These are phyloP conservation scores for Wolfiporia cocos DNA, from an alignment of 1,284 basidiomycete genomes.

Conservation along the genomic window DNA sequence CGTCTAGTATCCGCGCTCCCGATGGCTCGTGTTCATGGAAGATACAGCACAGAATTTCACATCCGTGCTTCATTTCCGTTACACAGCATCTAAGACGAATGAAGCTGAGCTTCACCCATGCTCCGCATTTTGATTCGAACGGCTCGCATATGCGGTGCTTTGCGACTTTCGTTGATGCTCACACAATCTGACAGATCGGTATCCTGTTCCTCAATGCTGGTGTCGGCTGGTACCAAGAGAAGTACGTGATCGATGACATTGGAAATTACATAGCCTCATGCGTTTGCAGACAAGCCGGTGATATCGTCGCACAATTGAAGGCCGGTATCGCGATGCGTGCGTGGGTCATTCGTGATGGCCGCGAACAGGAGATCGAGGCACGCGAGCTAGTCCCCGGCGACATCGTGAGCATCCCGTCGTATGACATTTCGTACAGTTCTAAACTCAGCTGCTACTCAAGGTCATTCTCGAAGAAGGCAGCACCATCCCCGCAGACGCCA, in stretches of 20 bases:
- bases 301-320: slow-evolving; percentile 8
- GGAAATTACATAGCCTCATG: neutral
- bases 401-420: neutral
- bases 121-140: too few species aligned
- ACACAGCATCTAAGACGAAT: too few species aligned
- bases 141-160: too few species aligned
- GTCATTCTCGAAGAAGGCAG: slow-evolving; percentile 7
- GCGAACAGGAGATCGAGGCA: slow-evolving; percentile 8
- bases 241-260: neutral
- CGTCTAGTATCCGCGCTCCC: too few species aligned
- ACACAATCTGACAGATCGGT: too few species aligned
- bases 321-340: slow-evolving; percentile 8
- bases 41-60: too few species aligned
- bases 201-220: slow-evolving; percentile 9
- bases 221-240: slow-evolving; percentile 10
- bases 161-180: too few species aligned
- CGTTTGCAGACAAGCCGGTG: slow-evolving; percentile 7
- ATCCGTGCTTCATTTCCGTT: too few species aligned
- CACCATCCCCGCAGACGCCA: slow-evolving; percentile 9
- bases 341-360: slow-evolving; percentile 6
- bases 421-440: too few species aligned
- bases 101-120: too few species aligned
- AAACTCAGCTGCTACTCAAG: too few species aligned
- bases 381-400: slow-evolving; percentile 7
- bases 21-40: too few species aligned